phyloP scores from a whole-genome alignment of 257 asterid genomes.

The Solanum etuberosum region DNA sequence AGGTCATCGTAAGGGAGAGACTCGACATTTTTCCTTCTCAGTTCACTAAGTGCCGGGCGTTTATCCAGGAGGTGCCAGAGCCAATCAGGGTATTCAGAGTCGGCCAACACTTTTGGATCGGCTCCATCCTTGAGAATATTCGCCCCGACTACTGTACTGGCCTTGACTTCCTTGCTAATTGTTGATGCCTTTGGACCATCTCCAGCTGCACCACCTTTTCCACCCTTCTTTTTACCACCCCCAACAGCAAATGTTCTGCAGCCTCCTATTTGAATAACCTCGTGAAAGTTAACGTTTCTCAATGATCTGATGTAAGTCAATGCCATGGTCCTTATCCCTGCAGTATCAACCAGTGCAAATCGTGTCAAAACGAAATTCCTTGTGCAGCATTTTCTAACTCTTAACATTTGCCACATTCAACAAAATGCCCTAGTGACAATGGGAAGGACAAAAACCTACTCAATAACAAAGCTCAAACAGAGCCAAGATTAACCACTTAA shows the following conservation, averaged over 20 bases:
- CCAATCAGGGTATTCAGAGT: slow-evolving; percentile 91
- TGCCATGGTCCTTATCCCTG: slow-evolving; percentile 36
- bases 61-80: slow-evolving; percentile 73
- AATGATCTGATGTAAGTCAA: slow-evolving; percentile 24
- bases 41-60: slow-evolving; percentile 73
- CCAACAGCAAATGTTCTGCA: slow-evolving; percentile 73
- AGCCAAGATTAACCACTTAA: not conserved
- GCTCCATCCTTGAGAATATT: slow-evolving; percentile 80
- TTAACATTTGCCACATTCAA: not conserved
- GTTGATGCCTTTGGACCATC: slow-evolving; percentile 69
- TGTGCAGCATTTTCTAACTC: not conserved
- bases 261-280: slow-evolving; percentile 26
- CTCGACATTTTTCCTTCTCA: slow-evolving; percentile 48
- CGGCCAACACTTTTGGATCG: slow-evolving; percentile 76
- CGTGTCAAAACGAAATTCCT: not conserved
- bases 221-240: slow-evolving; percentile 76
- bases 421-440: not conserved
- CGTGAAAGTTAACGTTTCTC: slow-evolving; percentile 25
- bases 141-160: slow-evolving; percentile 71
- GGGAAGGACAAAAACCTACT: not conserved
- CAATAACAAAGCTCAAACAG: not conserved
- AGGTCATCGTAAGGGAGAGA: slow-evolving; percentile 68
- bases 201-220: slow-evolving; percentile 64
- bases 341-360: not conserved
- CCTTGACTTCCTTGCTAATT: slow-evolving; percentile 85